A percentile compares a stretch with the other conserved stretches of the same genome.
Evolutionary conservation across 176 grass and related monocot genomes (phyloP).

Genomic region (Triticum dicoccoides): DNA sequence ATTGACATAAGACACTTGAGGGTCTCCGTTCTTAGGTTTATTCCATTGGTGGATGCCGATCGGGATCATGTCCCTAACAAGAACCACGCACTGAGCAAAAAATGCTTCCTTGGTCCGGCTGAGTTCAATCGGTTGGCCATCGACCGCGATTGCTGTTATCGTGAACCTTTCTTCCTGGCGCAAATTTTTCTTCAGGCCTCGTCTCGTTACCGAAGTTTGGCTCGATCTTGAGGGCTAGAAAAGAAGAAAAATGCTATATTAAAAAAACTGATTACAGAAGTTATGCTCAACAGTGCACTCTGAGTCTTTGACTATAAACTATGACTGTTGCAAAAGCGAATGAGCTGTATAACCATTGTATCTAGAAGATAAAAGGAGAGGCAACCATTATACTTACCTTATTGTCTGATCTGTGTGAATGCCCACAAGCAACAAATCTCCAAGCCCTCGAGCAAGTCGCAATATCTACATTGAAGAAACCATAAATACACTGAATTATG

Average conservation of each 20-base stretch:
- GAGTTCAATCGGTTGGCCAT: too few relatives aligned
- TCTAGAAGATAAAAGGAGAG: not conserved
- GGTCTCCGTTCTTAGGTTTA: too few relatives aligned
- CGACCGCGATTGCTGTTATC: too few relatives aligned
- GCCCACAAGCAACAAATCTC: slow-evolving; percentile 92
- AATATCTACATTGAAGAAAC: slow-evolving; percentile 64
- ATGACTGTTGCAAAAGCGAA: slow-evolving; percentile 8
- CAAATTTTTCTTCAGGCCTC: too few relatives aligned
- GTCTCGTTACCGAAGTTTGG: too few relatives aligned
- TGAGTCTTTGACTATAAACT: slow-evolving; percentile 2
- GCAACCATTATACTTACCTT: slow-evolving; percentile 53
- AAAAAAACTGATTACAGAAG: not conserved
- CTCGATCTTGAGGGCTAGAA: too few relatives aligned
- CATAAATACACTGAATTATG: slow-evolving; percentile 27
- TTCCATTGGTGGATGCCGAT: too few relatives aligned
- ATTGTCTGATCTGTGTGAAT: slow-evolving; percentile 96
- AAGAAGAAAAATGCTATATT: not conserved
- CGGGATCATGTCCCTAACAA: too few relatives aligned
- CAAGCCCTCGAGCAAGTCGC: slow-evolving; percentile 87
- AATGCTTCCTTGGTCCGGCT: too few relatives aligned
- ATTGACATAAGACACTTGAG: too few relatives aligned
- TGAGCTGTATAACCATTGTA: not conserved
- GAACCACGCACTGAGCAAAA: too few relatives aligned
- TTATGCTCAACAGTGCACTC: not conserved
- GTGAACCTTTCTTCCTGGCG: too few relatives aligned